Evolutionary conservation across 352 stramenopile species (phyloP).

Genomic region (Globisporangium middletonii): DNA sequence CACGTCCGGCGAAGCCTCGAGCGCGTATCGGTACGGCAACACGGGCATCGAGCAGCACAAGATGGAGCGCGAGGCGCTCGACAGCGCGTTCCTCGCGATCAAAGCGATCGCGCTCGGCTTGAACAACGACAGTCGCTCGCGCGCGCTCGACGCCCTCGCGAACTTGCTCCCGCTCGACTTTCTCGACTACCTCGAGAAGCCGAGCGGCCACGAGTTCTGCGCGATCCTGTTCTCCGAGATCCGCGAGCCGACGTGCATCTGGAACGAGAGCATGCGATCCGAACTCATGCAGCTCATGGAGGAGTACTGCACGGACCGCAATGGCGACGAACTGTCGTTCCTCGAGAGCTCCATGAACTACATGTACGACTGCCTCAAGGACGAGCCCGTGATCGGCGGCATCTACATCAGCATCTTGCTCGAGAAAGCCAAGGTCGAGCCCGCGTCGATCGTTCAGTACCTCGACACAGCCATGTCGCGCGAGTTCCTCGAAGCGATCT

Average conservation of each 20-base stretch:
- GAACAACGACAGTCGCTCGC: conserved; percentile 42
- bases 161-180: conserved; percentile 72
- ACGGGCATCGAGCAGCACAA: conserved; percentile 28
- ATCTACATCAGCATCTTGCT: conserved; percentile 70
- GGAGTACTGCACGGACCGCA: conserved; percentile 58
- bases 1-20: conserved; percentile 51
- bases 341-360: conserved; percentile 65
- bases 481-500: conserved; percentile 59
- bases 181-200: conserved; percentile 63
- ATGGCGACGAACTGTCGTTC: conserved; percentile 50
- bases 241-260: conserved; percentile 71
- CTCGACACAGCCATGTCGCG: conserved; percentile 46
- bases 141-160: conserved; percentile 50
- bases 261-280: conserved; percentile 51
- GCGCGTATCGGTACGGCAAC: conserved; percentile 27
- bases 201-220: conserved; percentile 70
- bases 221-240: conserved; percentile 64
- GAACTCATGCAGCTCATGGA: conserved; percentile 73
- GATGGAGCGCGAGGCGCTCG: conserved; percentile 68
- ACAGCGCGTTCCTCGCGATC: conserved; percentile 64
- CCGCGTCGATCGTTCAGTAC: conserved; percentile 36
- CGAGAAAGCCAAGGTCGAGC: conserved; percentile 38
- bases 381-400: conserved; percentile 56
- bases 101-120: conserved; percentile 52
- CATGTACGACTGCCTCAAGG: conserved; percentile 78